Evolutionary conservation across 371 early-diverging fungal species (phyloP).

Genomic region (Amoeboaphelidium protococcarum): DNA sequence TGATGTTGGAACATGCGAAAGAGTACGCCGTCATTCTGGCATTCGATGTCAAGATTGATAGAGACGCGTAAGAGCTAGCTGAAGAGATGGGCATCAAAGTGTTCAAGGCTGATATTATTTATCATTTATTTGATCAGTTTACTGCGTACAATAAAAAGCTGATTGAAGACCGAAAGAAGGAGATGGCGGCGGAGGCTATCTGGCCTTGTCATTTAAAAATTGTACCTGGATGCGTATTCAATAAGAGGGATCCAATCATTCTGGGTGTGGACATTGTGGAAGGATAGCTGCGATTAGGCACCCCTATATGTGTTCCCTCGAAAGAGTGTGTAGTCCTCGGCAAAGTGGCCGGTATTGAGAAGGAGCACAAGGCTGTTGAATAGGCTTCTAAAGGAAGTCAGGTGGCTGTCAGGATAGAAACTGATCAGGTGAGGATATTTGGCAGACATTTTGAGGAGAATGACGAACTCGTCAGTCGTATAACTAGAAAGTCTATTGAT

Average conservation of each 20-base stretch:
- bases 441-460: slow-evolving; percentile 29
- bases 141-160: slow-evolving; percentile 49
- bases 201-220: slow-evolving; percentile 92
- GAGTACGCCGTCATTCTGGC: slow-evolving; percentile 89
- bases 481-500: slow-evolving; percentile 86
- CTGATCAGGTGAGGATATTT: slow-evolving; percentile 60
- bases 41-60: slow-evolving; percentile 96
- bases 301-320: slow-evolving; percentile 68
- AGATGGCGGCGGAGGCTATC: slow-evolving; percentile 63
- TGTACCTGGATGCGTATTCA: slow-evolving; percentile 83
- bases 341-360: slow-evolving; percentile 81
- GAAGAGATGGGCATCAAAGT: slow-evolving; percentile 75
- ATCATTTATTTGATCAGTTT: slow-evolving; percentile 95
- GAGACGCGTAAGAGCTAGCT: slow-evolving; percentile 82
- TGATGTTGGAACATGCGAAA: slow-evolving; percentile 73
- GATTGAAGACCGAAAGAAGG: slow-evolving; percentile 57
- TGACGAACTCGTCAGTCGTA: slow-evolving; percentile 18
- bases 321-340: slow-evolving; percentile 41
- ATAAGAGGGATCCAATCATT: slow-evolving; percentile 88
- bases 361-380: slow-evolving; percentile 73
- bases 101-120: slow-evolving; percentile 96
- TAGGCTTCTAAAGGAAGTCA: slow-evolving; percentile 65
- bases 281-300: slow-evolving; percentile 73
- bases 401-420: slow-evolving; percentile 92
- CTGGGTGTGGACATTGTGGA: slow-evolving; percentile 92